phyloP scores from a whole-genome alignment of 1,284 basidiomycete genomes.

The Ganoderma lucidum region DNA sequence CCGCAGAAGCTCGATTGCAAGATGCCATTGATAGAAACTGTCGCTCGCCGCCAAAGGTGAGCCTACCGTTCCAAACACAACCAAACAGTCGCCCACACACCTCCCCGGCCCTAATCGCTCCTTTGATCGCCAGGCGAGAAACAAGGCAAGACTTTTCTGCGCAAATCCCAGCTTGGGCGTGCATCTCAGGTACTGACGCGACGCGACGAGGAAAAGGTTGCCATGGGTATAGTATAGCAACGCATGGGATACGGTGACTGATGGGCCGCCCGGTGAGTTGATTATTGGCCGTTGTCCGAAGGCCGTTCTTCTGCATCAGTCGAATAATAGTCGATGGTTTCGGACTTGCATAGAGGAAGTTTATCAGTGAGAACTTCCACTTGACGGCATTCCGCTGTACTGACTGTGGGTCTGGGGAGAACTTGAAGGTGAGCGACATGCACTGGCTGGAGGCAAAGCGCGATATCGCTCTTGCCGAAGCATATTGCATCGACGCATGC shows the following conservation, averaged over 20 bases:
- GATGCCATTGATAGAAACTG: constrained; percentile 26
- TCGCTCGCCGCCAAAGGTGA: constrained; percentile 25
- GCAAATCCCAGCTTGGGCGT: neutral
- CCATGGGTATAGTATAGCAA: constrained; percentile 10
- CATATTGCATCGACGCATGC: neutral
- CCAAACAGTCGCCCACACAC: constrained; percentile 31
- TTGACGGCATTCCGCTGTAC: neutral
- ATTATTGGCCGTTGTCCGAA: neutral
- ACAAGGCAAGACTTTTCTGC: constrained; percentile 26
- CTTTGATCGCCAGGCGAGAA: constrained; percentile 14
- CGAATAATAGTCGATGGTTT: constrained; percentile 17
- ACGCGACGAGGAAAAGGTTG: constrained; percentile 23
- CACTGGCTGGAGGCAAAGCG: neutral
- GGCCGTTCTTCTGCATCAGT: constrained; percentile 10
- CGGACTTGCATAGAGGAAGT: constrained; percentile 1
- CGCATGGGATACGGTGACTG: neutral
- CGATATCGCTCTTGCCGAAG: neutral
- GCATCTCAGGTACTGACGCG: neutral
- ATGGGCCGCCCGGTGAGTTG: neutral
- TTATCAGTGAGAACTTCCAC: neutral
- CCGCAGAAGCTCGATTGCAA: constrained; percentile 25
- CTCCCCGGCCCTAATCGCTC: constrained; percentile 13
- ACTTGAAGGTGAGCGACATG: neutral
- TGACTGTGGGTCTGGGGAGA: neutral
- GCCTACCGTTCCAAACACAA: constrained; percentile 30